Percentiles rank a stretch among this genome's conserved stretches.
These are phyloP conservation scores for Vitis labrusca DNA, from an alignment of 164 flowering plant genomes.

Conservation along the genomic window DNA sequence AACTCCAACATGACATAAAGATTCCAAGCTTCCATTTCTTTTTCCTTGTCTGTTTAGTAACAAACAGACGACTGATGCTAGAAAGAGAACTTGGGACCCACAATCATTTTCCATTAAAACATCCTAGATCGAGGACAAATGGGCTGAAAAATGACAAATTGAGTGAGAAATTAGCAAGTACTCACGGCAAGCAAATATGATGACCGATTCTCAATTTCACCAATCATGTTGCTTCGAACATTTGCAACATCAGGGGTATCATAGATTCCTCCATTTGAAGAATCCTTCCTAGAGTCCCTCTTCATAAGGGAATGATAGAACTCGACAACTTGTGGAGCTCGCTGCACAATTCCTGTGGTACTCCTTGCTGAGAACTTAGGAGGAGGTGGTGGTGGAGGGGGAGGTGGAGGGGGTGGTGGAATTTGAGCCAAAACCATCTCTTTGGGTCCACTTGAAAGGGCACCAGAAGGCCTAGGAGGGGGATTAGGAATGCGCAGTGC, in stretches of 20 bases:
- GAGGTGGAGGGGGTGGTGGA: slow-evolving; percentile 69
- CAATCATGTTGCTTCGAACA: slow-evolving; percentile 90
- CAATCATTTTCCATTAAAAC: no score
- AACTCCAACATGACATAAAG: background rate
- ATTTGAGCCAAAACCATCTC: slow-evolving; percentile 27
- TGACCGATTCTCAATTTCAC: slow-evolving; percentile 90
- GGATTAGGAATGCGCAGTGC: slow-evolving; percentile 80
- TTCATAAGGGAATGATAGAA: slow-evolving; percentile 93
- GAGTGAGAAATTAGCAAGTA: slow-evolving; percentile 9
- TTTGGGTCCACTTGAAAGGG: slow-evolving; percentile 32
- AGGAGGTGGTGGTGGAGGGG: slow-evolving; percentile 84
- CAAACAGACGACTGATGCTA: no score
- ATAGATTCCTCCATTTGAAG: slow-evolving; percentile 50
- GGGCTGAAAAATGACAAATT: background rate
- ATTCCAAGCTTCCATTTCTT: no score
- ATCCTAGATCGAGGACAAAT: background rate
- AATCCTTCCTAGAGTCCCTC: slow-evolving; percentile 80
- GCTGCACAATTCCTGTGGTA: slow-evolving; percentile 50
- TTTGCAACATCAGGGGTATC: slow-evolving; percentile 62
- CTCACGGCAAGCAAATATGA: slow-evolving; percentile 94
- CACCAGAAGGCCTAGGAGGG: slow-evolving; percentile 78
- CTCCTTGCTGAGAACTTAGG: slow-evolving; percentile 41
- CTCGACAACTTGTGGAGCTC: slow-evolving; percentile 94
- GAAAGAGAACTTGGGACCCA: no score
- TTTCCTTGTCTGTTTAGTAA: no score